Evolutionary conservation across 768 basidiomycete genomes (phyloP).

Genomic region (Phanerochaete carnosa): DNA sequence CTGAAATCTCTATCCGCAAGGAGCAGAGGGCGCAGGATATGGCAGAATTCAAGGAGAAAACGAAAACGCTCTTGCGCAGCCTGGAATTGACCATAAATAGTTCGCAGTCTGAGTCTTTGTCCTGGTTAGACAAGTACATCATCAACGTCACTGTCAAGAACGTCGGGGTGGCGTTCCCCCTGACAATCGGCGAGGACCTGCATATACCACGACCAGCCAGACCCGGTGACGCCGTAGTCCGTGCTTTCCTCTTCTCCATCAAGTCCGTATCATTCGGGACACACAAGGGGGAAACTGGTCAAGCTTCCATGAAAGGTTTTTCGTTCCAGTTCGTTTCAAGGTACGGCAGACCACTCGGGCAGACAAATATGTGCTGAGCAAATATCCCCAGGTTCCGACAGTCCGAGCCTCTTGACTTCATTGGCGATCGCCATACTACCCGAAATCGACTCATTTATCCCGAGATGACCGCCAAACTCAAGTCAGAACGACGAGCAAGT

Average conservation of each 20-base stretch:
- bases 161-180: slow-evolving; percentile 89
- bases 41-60: slow-evolving; percentile 81
- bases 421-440: slow-evolving; percentile 61
- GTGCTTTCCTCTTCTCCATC: slow-evolving; percentile 86
- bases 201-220: slow-evolving; percentile 42
- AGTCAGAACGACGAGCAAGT: slow-evolving; percentile 45
- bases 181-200: slow-evolving; percentile 59
- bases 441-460: slow-evolving; percentile 77
- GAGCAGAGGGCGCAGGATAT: slow-evolving; percentile 77
- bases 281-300: slow-evolving; percentile 74
- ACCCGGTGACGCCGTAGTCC: slow-evolving; percentile 45
- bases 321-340: slow-evolving; percentile 82
- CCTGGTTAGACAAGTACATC: slow-evolving; percentile 56
- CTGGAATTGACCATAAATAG: slow-evolving; percentile 64
- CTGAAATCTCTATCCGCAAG: slow-evolving; percentile 69
- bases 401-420: slow-evolving; percentile 64
- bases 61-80: slow-evolving; percentile 65
- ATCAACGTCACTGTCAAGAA: slow-evolving; percentile 56
- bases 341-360: slow-evolving; percentile 37
- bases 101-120: slow-evolving; percentile 28
- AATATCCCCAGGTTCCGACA: slow-evolving; percentile 69
- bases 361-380: not conserved
- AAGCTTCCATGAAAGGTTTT: slow-evolving; percentile 66
- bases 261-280: slow-evolving; percentile 70
- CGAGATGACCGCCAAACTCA: slow-evolving; percentile 73